Base-by-base conservation (phyloP, 192 early-diverging fungal genomes). In the Powellomyces hirtus region DNA sequence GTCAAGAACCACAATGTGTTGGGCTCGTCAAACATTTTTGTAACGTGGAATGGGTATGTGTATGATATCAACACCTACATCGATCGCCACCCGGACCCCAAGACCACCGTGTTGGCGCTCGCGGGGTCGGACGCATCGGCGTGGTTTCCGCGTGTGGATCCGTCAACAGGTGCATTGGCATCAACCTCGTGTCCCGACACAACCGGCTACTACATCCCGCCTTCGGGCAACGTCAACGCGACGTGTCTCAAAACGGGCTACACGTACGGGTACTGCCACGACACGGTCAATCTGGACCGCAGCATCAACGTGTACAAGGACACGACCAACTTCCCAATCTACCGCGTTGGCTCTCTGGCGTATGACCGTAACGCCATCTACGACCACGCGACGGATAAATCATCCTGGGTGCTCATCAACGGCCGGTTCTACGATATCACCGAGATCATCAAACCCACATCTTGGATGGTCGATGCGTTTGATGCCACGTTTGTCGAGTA, bases 381-480 rank as follows among this genome's bases (percentile, higher is more conserved):
- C 2, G 40, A 70, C 37, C 84, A 87, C 74, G 76, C 73, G 72
- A 79, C 68, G 11, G 75, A 51, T 4, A 77, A 82, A 20, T 83
- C 88, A 59, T 88, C 89, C 0, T 87, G 80, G 80, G 59, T 76
- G 16, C 30, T 88, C 30, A 81, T 95, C 68, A 89, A 94, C 38
- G 92, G 91, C 44, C 88, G 91, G 68, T 85, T 95, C 34, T 95
- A 92, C 79, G 86, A 91, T 64, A 68, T 95, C 60, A 86, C 84
- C 20, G 76, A 82, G 45, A 86, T 91, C 4, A n/a, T 73, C 0
- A 50, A 42, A 10, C 14, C 40, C 2, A 53, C 45, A 37, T 38
- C 55, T 36, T 26, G 38, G 20, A 57, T 56, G 36, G 51, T 52
- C 52, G 24, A 26, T 7, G 29, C 56, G n/a, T 64, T 75, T 60